Conservation (phyloP, 1,284 basidiomycete species). For the Ceratobasidium sp. region DNA sequence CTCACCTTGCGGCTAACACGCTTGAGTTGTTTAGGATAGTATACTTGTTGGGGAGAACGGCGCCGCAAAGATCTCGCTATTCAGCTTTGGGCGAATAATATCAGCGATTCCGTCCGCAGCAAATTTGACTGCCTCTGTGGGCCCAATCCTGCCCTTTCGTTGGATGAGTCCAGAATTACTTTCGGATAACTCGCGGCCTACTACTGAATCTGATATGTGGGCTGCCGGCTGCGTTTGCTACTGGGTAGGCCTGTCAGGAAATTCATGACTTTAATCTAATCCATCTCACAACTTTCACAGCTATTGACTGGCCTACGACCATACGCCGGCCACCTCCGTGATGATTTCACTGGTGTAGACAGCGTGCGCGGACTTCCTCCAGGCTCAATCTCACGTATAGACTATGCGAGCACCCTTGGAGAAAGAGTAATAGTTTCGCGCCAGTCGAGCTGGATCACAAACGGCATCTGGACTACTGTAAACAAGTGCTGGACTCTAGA, state of each 20-base stretch:
- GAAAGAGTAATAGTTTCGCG: not conserved
- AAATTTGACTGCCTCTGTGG: not conserved
- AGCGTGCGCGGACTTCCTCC: slow-evolving; percentile 23
- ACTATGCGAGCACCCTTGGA: not conserved
- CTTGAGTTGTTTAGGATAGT: not conserved
- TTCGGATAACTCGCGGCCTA: not conserved
- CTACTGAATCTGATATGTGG: slow-evolving; percentile 38
- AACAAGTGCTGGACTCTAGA: slow-evolving; percentile 22
- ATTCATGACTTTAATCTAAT: no score
- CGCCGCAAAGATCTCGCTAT: slow-evolving; percentile 19
- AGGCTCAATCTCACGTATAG: not conserved
- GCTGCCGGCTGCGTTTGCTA: slow-evolving; percentile 14
- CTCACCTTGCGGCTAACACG: not conserved
- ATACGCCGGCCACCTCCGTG: slow-evolving; percentile 16
- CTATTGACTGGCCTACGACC: slow-evolving; percentile 15
- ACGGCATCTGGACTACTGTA: slow-evolving; percentile 14
- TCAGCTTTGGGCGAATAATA: slow-evolving; percentile 34
- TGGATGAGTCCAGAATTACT: slow-evolving; percentile 40
- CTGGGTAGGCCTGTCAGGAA: slow-evolving; percentile 12
- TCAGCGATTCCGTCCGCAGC: slow-evolving; percentile 10
- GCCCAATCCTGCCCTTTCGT: slow-evolving; percentile 17
- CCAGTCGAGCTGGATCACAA: slow-evolving; percentile 25
- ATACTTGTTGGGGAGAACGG: not conserved
- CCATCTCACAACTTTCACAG: not conserved
- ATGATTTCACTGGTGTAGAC: slow-evolving; percentile 29